These are phyloP conservation scores for Crassisporium funariophilum DNA, from an alignment of 768 basidiomycete species.

Conservation along the genomic window DNA sequence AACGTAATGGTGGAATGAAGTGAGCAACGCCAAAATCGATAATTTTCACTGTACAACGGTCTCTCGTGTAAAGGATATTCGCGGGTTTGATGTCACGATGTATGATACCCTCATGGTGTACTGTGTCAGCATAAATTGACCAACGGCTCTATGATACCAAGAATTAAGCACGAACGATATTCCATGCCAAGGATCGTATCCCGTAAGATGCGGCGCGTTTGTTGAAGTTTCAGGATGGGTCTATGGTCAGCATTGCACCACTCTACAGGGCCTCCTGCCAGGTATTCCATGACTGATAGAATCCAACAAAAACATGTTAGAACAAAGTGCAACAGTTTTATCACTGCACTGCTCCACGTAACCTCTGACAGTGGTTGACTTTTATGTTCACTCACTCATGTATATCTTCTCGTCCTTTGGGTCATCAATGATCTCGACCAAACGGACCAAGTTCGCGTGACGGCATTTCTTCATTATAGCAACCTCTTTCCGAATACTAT, in stretches of 20 bases:
- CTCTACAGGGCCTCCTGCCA: slow-evolving; percentile 43
- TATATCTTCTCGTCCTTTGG: slow-evolving; percentile 79
- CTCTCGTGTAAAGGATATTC: slow-evolving; percentile 68
- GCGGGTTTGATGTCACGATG: slow-evolving; percentile 92
- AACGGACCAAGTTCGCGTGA: slow-evolving; percentile 75
- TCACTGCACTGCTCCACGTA: too few relatives aligned
- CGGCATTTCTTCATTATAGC: slow-evolving; percentile 90
- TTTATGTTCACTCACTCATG: slow-evolving; percentile 58
- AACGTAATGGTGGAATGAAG: slow-evolving; percentile 22
- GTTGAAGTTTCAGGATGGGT: slow-evolving; percentile 37
- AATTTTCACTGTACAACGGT: slow-evolving; percentile 72
- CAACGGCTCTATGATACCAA: slow-evolving; percentile 1
- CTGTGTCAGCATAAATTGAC: slow-evolving; percentile 20
- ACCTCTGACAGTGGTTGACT: background rate
- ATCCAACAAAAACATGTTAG: too few relatives aligned
- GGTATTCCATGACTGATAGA: slow-evolving; percentile 41
- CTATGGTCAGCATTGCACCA: slow-evolving; percentile 34
- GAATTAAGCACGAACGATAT: slow-evolving; percentile 33
- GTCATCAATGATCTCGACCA: slow-evolving; percentile 92
- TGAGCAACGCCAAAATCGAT: slow-evolving; percentile 78
- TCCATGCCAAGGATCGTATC: slow-evolving; percentile 46
- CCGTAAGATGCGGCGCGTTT: slow-evolving; percentile 42
- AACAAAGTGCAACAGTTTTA: too few relatives aligned
- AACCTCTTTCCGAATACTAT: slow-evolving; percentile 82
- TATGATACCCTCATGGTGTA: slow-evolving; percentile 59